Base-by-base conservation (phyloP, 352 stramenopile species). In the Phytophthora macrochlamydospora region DNA sequence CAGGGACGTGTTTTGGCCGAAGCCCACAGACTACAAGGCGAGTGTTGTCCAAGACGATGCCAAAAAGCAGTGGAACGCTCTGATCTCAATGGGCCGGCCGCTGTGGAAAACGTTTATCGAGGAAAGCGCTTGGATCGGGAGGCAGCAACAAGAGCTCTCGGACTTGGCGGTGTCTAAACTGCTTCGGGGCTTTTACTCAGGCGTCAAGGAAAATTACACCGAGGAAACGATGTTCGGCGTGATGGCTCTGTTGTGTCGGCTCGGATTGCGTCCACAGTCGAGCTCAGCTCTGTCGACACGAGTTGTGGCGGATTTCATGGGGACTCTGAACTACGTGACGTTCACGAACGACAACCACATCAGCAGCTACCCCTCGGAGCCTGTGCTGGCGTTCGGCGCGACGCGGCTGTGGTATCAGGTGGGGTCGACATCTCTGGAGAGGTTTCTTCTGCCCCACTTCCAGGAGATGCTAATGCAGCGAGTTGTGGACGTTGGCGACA, bases 351-450 rank as follows among this genome's bases (percentile, higher is more conserved):
- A 77, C 14, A 43, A 46, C 5, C n/a, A 64, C 13, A 37, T 76
- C n/a, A 62, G 8, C 13, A 50, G 38, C 18, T 79, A 75, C 51
- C 1, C 55, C 18, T 75, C 70, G 12, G 74, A 79, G 1, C 70
- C 70, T 1, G 29, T 77, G 7, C 6, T 79, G 52, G 32, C 71
- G 29, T 78, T 79, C 33, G 75, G 57, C 6, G 75, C 75, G 5
- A 50, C 67, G 2, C 35, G 30, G 7, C 8, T 83, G 14, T 79
- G 71, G 70, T 63, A 75, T 31, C 28, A 59, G 18, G 14, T 55
- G 0, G 33, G 48, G 5, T 18, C 14, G n/a, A 3, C 6, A 8
- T 13, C 51, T 12, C 40, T 65, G 13, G 35, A 18, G 12, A 14
- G 24, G n/a, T 46, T 32, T 50, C 46, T 65, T 14, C 42, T 65